Base-by-base conservation (phyloP, 768 basidiomycete genomes). In the Mrakia blollopis region DNA sequence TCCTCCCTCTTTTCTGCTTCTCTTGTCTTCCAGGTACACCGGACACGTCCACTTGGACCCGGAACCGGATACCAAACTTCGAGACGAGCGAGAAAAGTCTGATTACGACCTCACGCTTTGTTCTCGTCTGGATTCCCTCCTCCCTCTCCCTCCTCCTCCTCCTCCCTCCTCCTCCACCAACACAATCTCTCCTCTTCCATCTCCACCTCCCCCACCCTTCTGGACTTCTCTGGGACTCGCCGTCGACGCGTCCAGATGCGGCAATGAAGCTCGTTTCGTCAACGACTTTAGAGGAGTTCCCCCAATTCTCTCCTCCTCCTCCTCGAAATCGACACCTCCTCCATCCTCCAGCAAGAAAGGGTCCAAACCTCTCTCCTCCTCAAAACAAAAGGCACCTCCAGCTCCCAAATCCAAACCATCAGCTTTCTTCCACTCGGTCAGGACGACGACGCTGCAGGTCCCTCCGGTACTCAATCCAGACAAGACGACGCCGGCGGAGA, bases 251-350 rank as follows among this genome's bases (percentile, higher is more conserved):
- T 28, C 35, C 1, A 30, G 39, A n/a, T 47, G 37, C 8, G 77
- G 77, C 8, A 78, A 78, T 47, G 73, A 78, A 50, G 54, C 73
- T 18, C 73, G 77, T 0, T 32, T 78, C 18, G 30, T 50, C 44
- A 78, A 78, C 47, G 77, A 78, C 47, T 78, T 61, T n/a, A 68
- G 77, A 35, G 77, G 77, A 39, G 72, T 73, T 9, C 77, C 77
- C 8, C 67, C 75, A 6, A 63, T 65, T 18, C 18, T 41, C 16
- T 39, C 52, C 35, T 76, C 52, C 5, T 65, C 73, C 41, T 63
- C 60, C 41, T 63, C 60, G 13, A 30, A 23, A 28, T 50, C 62
- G 7, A 41, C 23, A 50, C 47, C 18, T 21, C 47, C 39, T 37
- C 60, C 47, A 1, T 11, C 37, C 37, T 25, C 5, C 32, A 44